phyloP scores from a whole-genome alignment of 768 basidiomycete species.

The Rhodotorula toruloides region DNA sequence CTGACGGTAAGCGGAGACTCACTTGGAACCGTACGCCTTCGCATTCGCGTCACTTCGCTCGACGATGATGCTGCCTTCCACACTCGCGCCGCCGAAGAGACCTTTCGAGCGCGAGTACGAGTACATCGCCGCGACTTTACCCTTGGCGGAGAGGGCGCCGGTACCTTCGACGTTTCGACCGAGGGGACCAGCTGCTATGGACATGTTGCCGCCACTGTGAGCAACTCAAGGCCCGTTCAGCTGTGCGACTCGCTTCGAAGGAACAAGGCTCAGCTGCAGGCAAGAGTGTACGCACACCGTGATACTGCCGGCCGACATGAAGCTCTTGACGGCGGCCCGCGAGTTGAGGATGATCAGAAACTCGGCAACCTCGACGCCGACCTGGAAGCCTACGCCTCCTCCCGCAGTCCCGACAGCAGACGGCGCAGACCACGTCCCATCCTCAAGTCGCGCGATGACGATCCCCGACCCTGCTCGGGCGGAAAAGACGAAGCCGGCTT shows the following conservation, averaged over 20 bases:
- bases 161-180: constrained; percentile 87
- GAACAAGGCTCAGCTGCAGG: constrained; percentile 48
- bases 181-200: constrained; percentile 70
- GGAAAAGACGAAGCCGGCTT: constrained; percentile 42
- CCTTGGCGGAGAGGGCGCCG: constrained; percentile 73
- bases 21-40: constrained; percentile 60
- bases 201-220: constrained; percentile 40
- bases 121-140: constrained; percentile 87
- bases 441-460: constrained; percentile 35
- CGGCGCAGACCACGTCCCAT: constrained; percentile 81
- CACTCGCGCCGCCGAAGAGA: constrained; percentile 82
- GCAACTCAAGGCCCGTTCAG: too few relatives aligned
- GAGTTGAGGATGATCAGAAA: constrained; percentile 71
- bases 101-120: constrained; percentile 66
- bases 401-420: constrained; percentile 92
- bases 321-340: constrained; percentile 63
- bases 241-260: too few relatives aligned
- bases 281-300: constrained; percentile 44
- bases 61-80: constrained; percentile 68
- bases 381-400: constrained; percentile 69
- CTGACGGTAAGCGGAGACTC: neutral
- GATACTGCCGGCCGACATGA: constrained; percentile 93
- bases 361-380: constrained; percentile 49
- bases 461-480: constrained; percentile 41
- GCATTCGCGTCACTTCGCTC: constrained; percentile 90